Evolutionary conservation across 2,329 filamentous ascomycete species (phyloP).

Genomic region (Tolypocladium paradoxum): DNA sequence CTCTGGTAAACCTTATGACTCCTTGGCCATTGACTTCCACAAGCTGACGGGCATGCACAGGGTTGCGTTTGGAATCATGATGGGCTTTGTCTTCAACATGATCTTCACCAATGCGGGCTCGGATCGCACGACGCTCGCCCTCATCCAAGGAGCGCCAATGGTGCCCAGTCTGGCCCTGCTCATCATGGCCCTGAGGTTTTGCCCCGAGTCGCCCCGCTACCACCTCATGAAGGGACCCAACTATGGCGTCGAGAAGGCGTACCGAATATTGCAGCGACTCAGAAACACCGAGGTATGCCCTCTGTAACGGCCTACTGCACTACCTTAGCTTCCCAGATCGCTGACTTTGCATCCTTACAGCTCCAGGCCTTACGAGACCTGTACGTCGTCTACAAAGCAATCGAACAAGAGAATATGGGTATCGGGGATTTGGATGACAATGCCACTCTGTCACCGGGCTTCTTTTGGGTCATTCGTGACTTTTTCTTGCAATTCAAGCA

Average conservation of each 20-base stretch:
- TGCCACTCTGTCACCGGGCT: slow-evolving; percentile 13
- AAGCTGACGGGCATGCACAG: slow-evolving; percentile 6
- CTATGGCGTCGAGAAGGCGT: slow-evolving; percentile 25
- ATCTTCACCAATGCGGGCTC: slow-evolving; percentile 18
- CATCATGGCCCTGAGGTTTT: slow-evolving; percentile 22
- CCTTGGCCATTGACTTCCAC: not conserved
- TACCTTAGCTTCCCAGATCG: not conserved
- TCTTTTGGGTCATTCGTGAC: slow-evolving; percentile 16
- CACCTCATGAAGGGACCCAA: slow-evolving; percentile 27
- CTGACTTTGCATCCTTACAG: slow-evolving; percentile 7
- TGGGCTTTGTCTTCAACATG: slow-evolving; percentile 25
- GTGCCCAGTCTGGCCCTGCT: slow-evolving; percentile 25
- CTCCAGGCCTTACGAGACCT: slow-evolving; percentile 30
- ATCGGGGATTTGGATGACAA: slow-evolving; percentile 11
- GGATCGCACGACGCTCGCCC: slow-evolving; percentile 8
- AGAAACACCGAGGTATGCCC: slow-evolving; percentile 22
- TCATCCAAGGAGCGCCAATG: slow-evolving; percentile 28
- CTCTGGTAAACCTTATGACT: slow-evolving; percentile 19
- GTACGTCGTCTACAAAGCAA: slow-evolving; percentile 26
- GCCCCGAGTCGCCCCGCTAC: slow-evolving; percentile 30
- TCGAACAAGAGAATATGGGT: slow-evolving; percentile 17
- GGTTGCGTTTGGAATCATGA: slow-evolving; percentile 26
- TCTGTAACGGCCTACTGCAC: not conserved
- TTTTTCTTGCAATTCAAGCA: slow-evolving; percentile 17
- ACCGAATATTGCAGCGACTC: slow-evolving; percentile 21